Evolutionary conservation across 192 early-diverging fungal species (phyloP), one percentile per base, ranked within the genome.

Genomic region (Linnemannia exigua): DNA sequence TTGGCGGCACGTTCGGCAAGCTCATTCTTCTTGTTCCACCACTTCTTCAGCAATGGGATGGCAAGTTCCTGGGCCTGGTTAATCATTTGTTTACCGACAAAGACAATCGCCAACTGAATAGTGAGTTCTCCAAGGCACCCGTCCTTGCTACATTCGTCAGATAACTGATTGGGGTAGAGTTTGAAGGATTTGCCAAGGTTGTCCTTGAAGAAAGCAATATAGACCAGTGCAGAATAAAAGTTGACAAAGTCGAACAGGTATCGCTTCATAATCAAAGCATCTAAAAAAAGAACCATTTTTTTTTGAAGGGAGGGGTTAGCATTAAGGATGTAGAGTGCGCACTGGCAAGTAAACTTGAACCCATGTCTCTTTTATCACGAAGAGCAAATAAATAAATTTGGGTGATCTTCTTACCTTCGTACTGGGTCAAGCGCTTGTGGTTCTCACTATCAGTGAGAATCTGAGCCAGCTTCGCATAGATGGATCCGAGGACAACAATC

Each of bases 221-320:
- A 94, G 70, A 94, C 84, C 20, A 95, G 71, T 8, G 84, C 76
- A n/a, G 89, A 88, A 78, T 92, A 95, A 74, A 90, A 93, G 87
- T 94, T 92, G 54, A 94, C 69, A 70, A 94, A 93, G 52, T 89
- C 89, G 71, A 95, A 89, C 22, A 95, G 46, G 78, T 91, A 92
- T 11, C 76, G 81, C 74, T 95, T 95, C 69, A 88, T 51, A 50
- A 93, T 92, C 20, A 91, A 85, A 6, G 90, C 73, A 80, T 92
- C 90, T 88, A 76, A n/a, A 9, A 44, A 44, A 31, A 25, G 20
- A 68, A 37, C 36, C n/a, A n/a, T n/a, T n/a, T n/a, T n/a, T n/a
- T n/a, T n/a, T n/a, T 31, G 54, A 3, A 50, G 36, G 22, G 77
- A 37, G 50, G 5, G 2, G 22, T 58, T 72, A 78, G 52, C 14